Evolutionary conservation across 2,329 filamentous ascomycete species (phyloP), one percentile per base, ranked within the genome.

Genomic region (Penicillium palitans): DNA sequence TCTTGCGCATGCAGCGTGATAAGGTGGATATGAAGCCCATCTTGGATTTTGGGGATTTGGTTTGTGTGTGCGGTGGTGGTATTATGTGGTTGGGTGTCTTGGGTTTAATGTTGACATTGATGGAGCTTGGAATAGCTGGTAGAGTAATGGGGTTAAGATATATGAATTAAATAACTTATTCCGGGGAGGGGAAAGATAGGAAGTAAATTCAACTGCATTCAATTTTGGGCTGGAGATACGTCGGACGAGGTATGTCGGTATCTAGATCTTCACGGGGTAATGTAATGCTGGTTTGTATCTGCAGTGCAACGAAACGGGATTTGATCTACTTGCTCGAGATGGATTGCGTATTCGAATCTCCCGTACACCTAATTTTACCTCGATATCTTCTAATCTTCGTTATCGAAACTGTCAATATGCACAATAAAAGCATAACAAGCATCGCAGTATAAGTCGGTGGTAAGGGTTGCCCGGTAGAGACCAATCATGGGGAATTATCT

Each of bases 1-100:
- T 62, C 5, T 61, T 62, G 24, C 63, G 58, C 21, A 68, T 42
- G 29, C 58, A 59, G 35, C 58, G 65, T 10, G 57, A n/a, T 6
- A 68, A 29, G 8, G 63, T 62, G 12, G 61, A 55, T 33, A 66
- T 65, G 37, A 68, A 61, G 27, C 66, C 63, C 66, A 68, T 68
- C 21, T 40, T 59, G 27, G 17, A 39, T n/a, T 35, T 35, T 50
- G 25, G 39, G 12, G 6, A 10, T 15, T 25, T 12, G 10, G 3
- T 12, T 21, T 42, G 21, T 17, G 31, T 13, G 15, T 37, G n/a
- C 12, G 5, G 8, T 41, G n/a, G 35, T 25, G 13, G 31, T 33
- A 33, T 33, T 33, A 15, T 33, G 4, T 33, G 31, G 31, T 33
- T 13, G 31, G 12, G 12, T 33, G 31, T 33, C 12, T 31, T 29